Percentiles rank a stretch among this genome's conserved stretches.
phyloP scores from a whole-genome alignment of 345 rosid species.

The Raphanus sativus region DNA sequence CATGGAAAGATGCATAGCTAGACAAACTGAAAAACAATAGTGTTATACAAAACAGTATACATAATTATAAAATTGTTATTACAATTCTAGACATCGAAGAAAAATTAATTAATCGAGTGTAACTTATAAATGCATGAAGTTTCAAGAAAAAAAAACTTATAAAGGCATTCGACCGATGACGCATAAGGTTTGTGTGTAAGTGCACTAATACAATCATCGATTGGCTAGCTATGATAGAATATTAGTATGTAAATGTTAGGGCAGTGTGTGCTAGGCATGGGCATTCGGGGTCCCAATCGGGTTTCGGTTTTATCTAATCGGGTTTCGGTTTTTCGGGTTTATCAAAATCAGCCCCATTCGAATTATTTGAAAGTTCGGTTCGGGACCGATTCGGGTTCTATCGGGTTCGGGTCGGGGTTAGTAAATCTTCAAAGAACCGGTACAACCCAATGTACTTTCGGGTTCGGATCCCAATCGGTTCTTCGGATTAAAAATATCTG shows the following conservation, averaged over 20 bases:
- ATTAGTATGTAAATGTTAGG: conserved; percentile 11
- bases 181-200: background rate
- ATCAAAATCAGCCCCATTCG: no score
- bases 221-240: conserved; percentile 21
- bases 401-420: no score
- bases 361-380: no score
- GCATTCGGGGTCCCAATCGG: no score
- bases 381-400: no score
- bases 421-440: no score
- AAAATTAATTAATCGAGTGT: background rate
- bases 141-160: background rate
- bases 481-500: no score
- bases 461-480: no score
- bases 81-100: background rate
- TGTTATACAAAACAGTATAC: background rate
- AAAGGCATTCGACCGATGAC: background rate
- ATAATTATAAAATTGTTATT: background rate
- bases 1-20: background rate
- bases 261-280: conserved; percentile 14
- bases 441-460: no score
- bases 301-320: no score
- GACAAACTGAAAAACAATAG: background rate
- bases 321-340: no score
- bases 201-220: conserved; percentile 28
- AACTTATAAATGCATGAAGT: background rate